Evolutionary conservation across 2,329 filamentous ascomycete species (phyloP), one percentile per base, ranked within the genome.

Genomic region (Penicillium sclerotigenum): DNA sequence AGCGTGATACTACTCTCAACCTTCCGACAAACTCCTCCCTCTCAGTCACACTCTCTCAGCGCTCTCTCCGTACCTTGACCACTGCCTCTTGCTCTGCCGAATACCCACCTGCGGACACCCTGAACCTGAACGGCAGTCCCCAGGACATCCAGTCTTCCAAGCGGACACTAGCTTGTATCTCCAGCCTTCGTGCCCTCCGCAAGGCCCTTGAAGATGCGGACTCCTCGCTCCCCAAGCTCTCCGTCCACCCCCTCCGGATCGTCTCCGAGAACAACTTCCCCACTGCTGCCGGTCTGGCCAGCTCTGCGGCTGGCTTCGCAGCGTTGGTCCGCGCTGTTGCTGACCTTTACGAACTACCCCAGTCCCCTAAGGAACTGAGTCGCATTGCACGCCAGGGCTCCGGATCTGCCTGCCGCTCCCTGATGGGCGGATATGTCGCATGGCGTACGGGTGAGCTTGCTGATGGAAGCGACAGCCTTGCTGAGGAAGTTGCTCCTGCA

Each of bases 211-310:
- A 99, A 76, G 79, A 80, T 34, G 75, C 81, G 59, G 80, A 96
- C 72, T 66, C 86, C 0, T 86, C 85, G 22, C 83, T 96, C n/a
- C 91, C 93, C 41, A 90, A 89, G 74, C 85, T 99, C 55, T 89
- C 91, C 11, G 72, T 81, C 49, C 81, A 89, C 68, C 86, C 89
- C 33, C 85, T 99, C 59, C 89, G 87, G 66, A 87, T 99, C 63
- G 91, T 97, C 54, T 94, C 90, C 55, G 89, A 94, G 79, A 99
- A 99, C 83, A 99, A 99, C 83, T 99, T 99, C 82, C 94, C 94
- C 61, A 99, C 94, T 2, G 94, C 94, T 26, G 94, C 94, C 5
- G 94, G 94, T 7, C 86, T 99, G 28, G 84, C 84, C 38, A 81
- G 80, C 63, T 81, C 79, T 22, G 84, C 84, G n/a, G 84, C 84